Conservation (phyloP, 352 stramenopile species). For the Aphanomyces astaci region DNA sequence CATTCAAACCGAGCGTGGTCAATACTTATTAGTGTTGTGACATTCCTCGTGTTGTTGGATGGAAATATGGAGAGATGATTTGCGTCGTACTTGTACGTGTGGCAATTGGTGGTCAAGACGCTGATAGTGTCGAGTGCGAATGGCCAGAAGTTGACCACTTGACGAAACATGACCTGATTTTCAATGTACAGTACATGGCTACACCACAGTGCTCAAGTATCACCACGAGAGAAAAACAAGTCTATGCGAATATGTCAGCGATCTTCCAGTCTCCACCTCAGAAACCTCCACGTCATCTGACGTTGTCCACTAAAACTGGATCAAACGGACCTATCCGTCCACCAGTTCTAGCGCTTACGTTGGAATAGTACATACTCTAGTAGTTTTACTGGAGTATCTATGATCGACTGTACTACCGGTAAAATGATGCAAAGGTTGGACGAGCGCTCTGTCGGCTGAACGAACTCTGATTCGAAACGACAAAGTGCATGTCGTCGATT, state of each 20-base stretch:
- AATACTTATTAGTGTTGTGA: too few relatives aligned
- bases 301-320: too few relatives aligned
- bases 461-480: slow-evolving; percentile 7
- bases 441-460: slow-evolving; percentile 12
- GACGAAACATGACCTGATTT: slow-evolving; percentile 8
- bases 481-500: slow-evolving; percentile 8
- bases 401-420: background rate
- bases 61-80: too few relatives aligned
- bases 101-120: slow-evolving; percentile 22
- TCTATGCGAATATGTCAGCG: background rate
- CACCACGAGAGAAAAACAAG: slow-evolving; percentile 12
- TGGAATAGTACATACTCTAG: too few relatives aligned
- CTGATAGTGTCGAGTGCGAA: background rate
- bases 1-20: too few relatives aligned
- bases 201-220: slow-evolving; percentile 7
- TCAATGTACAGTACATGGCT: background rate
- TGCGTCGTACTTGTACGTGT: too few relatives aligned
- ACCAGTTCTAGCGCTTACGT: too few relatives aligned
- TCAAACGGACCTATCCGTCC: too few relatives aligned
- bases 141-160: slow-evolving; percentile 16
- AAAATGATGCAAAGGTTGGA: background rate
- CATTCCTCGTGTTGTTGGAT: too few relatives aligned
- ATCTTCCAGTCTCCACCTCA: too few relatives aligned
- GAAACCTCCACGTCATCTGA: too few relatives aligned
- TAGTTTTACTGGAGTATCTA: too few relatives aligned